A percentile compares a stretch with the other conserved stretches of the same genome.
Conservation (phyloP, 2,329 filamentous ascomycete genomes). For the Paraphaeosphaeria sporulosa region DNA sequence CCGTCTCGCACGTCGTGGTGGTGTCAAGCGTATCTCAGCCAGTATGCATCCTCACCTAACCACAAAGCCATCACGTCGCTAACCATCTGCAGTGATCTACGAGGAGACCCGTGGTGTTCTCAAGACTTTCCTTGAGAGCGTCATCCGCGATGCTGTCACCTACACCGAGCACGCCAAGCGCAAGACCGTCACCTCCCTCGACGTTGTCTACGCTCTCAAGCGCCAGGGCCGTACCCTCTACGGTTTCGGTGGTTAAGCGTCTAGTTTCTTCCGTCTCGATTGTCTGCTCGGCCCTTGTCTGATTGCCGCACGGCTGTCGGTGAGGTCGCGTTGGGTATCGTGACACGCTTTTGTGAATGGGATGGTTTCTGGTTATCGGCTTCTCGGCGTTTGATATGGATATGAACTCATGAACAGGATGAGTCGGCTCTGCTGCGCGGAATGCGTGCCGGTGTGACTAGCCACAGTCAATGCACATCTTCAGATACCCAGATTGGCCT, state of each 20-base stretch:
- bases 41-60: conserved; percentile 46
- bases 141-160: conserved; percentile 79
- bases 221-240: conserved; percentile 77
- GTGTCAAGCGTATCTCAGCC: conserved; percentile 62
- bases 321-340: conserved; percentile 27
- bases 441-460: not conserved
- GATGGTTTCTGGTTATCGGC: conserved; percentile 11
- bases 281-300: conserved; percentile 18
- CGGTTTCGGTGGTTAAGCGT: conserved; percentile 83
- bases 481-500: conserved; percentile 1
- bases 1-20: conserved; percentile 62
- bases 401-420: conserved; percentile 10
- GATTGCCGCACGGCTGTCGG: conserved; percentile 20
- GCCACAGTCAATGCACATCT: conserved; percentile 7
- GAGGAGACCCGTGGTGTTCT: conserved; percentile 80
- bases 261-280: conserved; percentile 25
- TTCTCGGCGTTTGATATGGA: conserved; percentile 10
- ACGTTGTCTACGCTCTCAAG: conserved; percentile 70
- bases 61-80: conserved; percentile 21
- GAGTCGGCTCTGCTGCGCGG: not conserved
- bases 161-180: conserved; percentile 84
- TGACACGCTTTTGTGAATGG: conserved; percentile 17
- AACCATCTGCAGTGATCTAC: conserved; percentile 69
- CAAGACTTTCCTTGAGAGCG: conserved; percentile 79
- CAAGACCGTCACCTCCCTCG: conserved; percentile 76